Base-by-base conservation (phyloP, 1,139 yeast species). In the Debaryomyces robertsiae region DNA sequence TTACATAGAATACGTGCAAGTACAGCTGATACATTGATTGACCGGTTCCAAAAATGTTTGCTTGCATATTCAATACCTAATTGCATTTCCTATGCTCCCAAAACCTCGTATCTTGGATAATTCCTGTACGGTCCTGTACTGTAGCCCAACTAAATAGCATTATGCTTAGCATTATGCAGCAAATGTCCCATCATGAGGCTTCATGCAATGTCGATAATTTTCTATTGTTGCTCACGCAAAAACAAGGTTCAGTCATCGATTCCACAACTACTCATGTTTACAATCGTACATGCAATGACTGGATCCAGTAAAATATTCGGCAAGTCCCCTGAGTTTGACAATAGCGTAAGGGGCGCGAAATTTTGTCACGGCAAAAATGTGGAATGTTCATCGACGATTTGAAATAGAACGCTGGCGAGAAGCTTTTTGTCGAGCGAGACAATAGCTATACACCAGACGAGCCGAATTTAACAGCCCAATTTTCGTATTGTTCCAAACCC, bases 381-480 rank as follows among this genome's bases (percentile, higher is more conserved):
- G 22, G 22, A 19, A 19, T 19, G 22, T 19, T 6, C 5, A 19
- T 19, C 7, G 22, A 19, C 22, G 5, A 19, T 19, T 6, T 19
- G 22, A 19, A 19, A 19, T 19, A 19, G 22, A 19, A 19, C 22
- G 7, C 22, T 11, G 16, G 10, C 16, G 18, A 27, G n/a, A 33
- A 16, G 24, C 23, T 22, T 25, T 15, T 23, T 25, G 24, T 22
- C 30, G 24, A 25, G 36, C 24, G 36, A 25, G 36, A n/a, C 36
- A 33, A 16, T 27, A 19, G 25, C 42, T 61, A 85, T 4, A 89
- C 96, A 30, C 97, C 97, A 16, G 94, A 85, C 6, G 96, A 88
- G 2, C 98, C 98, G 63, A 82, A 93, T 60, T 85, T 75, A 23
- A 69, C 60, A 2, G 97, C 95, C 98, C 98, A 93, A 38, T 88